Base-by-base conservation (phyloP, 2,329 filamentous ascomycete genomes). In the Coniochaeta prunicola region DNA sequence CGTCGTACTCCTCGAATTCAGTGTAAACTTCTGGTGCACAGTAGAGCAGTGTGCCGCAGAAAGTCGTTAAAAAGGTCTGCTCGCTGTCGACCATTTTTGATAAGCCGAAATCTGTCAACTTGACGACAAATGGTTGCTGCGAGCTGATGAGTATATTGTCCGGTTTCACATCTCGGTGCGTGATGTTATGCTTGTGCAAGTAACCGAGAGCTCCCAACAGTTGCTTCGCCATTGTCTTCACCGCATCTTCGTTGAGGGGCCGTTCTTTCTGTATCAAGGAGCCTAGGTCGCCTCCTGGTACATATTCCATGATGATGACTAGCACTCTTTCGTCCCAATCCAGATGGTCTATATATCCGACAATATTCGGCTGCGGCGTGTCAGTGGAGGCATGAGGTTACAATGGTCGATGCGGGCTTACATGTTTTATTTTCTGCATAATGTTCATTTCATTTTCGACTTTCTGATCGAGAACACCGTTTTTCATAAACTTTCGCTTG, bases 381-480 rank as follows among this genome's bases (percentile, higher is more conserved):
- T 60, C 40, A 50, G 45, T 50, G 6, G 26, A 26, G 45, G n/a
- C 30, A 53, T 34, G 48, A 5, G 63, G 50, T 30, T 57, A 24
- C 2, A 28, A 31, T n/a, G 30, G 6, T 55, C 26, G 31, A 26
- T n/a, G 30, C 13, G 34, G 19, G 8, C 88, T 80, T 76, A 92
- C 89, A 76, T 99, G 94, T 58, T 87, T 79, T 57, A 97, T 82
- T 58, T 80, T 83, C 67, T 88, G 86, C 91, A 99, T 97, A 66
- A 99, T 97, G 64, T 86, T 89, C 88, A 99, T 93, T 75, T 99
- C 94, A 66, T 96, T 97, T 69, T 97, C 91, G 15, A 97, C 89
- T 71, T 96, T 96, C 64, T 92, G 88, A 67, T 96, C 92, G 24
- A 96, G 74, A 21, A 92, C 80, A 2, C 92, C 92, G 66, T 96